Base-by-base conservation (phyloP, 2,329 filamentous ascomycete genomes). In the Colletotrichum filicis region DNA sequence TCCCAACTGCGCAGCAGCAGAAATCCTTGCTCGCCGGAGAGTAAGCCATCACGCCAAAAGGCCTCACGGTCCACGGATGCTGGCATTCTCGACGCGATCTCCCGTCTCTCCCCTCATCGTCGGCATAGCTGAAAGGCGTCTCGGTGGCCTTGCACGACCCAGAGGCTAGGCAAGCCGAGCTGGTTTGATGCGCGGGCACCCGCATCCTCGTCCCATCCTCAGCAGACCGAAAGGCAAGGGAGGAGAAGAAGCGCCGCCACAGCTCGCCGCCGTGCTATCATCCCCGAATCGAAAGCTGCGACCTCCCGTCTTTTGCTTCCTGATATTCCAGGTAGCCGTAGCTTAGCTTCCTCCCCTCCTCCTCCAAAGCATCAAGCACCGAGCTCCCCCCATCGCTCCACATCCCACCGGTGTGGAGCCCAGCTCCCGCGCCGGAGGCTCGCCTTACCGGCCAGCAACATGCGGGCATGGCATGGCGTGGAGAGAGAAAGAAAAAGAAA, bases 341-440 rank as follows among this genome's bases (percentile, higher is more conserved):
- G 12, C 53, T 14, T 56, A 35, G 32, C 53, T 19, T 24, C 53
- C 9, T 26, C 22, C 5, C n/a, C 26, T 26, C 24, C 52, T n/a
- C 52, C 14, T 16, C 37, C 14, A 5, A 19, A 37, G 14, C 35
- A 37, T 5, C 14, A 42, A 16, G 37, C 37, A 42, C 26, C 52
- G 11, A 16, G 26, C 52, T 49, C 19, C 42, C 42, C 42, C 60
- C 42, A 53, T 52, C 42, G 19, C 53, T 22, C 37, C 67, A 42
- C 57, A 42, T 28, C 61, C 61, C 61, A 70, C 67, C 61, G 61
- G 37, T 66, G 67, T 66, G 67, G 67, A 37, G 26, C 30, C 67
- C 52, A 16, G 46, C 12, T 57, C 28, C 30, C 28, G 28, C 37
- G 24, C 32, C 67, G 61, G 68, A 46, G n/a, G 46, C 22, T 70